Evolutionary conservation across 768 basidiomycete genomes (phyloP).

Genomic region (Pulveroboletus sp.): DNA sequence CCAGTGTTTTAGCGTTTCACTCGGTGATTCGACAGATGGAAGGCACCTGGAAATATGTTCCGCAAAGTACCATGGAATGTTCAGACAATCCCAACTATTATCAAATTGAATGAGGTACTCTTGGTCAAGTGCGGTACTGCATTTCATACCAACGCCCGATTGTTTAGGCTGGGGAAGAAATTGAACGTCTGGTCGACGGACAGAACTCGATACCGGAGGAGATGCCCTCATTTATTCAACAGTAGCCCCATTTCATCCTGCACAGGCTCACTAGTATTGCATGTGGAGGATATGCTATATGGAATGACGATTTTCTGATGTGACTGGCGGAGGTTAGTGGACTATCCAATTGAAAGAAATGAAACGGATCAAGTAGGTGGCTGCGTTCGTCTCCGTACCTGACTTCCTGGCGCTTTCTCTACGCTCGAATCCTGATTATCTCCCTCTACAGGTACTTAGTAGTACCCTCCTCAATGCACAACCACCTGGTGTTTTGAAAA

Average conservation of each 20-base stretch:
- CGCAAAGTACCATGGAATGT: conserved; percentile 65
- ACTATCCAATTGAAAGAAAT: no score
- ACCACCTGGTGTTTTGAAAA: neutral
- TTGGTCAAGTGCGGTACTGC: neutral
- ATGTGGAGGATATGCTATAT: neutral
- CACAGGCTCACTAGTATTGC: conserved; percentile 1
- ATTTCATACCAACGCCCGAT: neutral
- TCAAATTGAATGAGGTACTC: conserved; percentile 52
- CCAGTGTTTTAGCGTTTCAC: neutral
- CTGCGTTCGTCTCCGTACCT: neutral
- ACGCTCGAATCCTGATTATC: neutral
- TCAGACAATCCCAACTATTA: conserved; percentile 67
- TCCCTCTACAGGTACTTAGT: conserved; percentile 1
- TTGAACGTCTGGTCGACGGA: conserved; percentile 28
- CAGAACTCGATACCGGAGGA: conserved; percentile 23
- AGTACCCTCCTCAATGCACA: neutral
- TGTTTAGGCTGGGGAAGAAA: conserved; percentile 25
- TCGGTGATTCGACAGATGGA: conserved; percentile 55
- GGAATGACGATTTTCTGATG: neutral
- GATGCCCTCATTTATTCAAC: conserved; percentile 18
- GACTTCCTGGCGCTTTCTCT: neutral
- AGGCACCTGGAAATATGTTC: conserved; percentile 50
- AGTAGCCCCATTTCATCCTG: conserved; percentile 12
- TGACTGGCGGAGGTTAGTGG: neutral
- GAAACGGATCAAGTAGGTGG: neutral